Evolutionary conservation across 768 basidiomycete genomes (phyloP), one percentile per base, ranked within the genome.

Genomic region (Tremella yokohamensis): DNA sequence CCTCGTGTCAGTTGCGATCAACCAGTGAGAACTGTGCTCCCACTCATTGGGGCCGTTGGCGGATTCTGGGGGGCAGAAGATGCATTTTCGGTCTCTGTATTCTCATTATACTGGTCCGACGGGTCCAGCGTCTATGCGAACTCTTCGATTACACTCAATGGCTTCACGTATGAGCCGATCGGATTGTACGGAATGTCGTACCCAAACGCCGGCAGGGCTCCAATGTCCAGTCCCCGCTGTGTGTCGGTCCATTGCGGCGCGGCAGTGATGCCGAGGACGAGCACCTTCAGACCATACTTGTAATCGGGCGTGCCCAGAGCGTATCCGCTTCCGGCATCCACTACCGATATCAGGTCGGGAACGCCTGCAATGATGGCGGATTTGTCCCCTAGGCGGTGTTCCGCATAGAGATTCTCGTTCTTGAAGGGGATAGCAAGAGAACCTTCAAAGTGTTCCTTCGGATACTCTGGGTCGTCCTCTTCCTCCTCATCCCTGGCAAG

Each of bases 281-380:
- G 78, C 24, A 84, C 84, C n/a, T 82, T 79, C 37, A 84, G 71
- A 6, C 84, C 84, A 56, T 85, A 85, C 52, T 77, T 77, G 68
- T 85, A 84, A 50, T 86, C 81, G 20, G 81, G 85, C 1, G 84
- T 85, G 13, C 85, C 85, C 8, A 87, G 76, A 26, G 84, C 82
- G 2, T 80, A 77, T 0, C 85, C 85, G 56, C 77, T 83, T 61
- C 84, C 84, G 19, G 83, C 81, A 62, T 87, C 85, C 11, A 86
- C 73, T 11, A 86, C 82, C 0, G 82, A 78, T 54, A 87, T 84
- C 22, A 87, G 78, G 69, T 87, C 85, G 2, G 85, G 86, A 11
- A 87, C 85, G 34, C 80, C 79, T 29, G 81, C 82, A 1, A 63
- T n/a, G 38, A 62, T 60, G 45, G 50, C 61, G 3, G 52, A 56